Conservation (phyloP, 1,284 basidiomycete genomes). For the Fomes fomentarius region DNA sequence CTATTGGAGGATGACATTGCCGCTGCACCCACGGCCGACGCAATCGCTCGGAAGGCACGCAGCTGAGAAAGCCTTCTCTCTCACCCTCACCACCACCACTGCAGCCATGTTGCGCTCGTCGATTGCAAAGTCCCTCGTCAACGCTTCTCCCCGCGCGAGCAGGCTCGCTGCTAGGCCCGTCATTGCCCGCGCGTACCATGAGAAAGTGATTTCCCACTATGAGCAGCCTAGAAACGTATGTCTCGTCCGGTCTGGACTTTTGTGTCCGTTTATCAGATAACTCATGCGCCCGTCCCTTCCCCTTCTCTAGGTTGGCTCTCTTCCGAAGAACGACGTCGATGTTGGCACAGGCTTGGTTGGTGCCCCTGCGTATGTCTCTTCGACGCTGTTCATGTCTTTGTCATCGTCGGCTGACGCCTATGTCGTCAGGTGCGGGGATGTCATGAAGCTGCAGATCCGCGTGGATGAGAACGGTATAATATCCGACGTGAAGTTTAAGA, state of each 20-base stretch:
- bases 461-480: slow-evolving; percentile 96
- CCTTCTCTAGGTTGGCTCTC: slow-evolving; percentile 83
- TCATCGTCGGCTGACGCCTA: slow-evolving; percentile 20
- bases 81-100: slow-evolving; percentile 31
- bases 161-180: slow-evolving; percentile 48
- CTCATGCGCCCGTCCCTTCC: slow-evolving; percentile 30
- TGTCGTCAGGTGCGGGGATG: slow-evolving; percentile 76
- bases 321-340: slow-evolving; percentile 88
- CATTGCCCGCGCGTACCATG: slow-evolving; percentile 78
- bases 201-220: slow-evolving; percentile 96
- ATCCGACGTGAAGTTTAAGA: slow-evolving; percentile 99
- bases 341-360: slow-evolving; percentile 99
- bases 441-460: slow-evolving; percentile 99
- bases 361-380: slow-evolving; percentile 87
- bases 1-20: slow-evolving; percentile 15
- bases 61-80: slow-evolving; percentile 11
- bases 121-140: slow-evolving; percentile 53
- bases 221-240: slow-evolving; percentile 92
- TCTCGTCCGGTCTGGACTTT: slow-evolving; percentile 35
- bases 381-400: slow-evolving; percentile 3
- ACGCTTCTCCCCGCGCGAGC: slow-evolving; percentile 44
- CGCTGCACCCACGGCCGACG: slow-evolving; percentile 23
- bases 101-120: slow-evolving; percentile 71
- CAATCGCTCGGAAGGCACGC: slow-evolving; percentile 8
- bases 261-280: slow-evolving; percentile 59